Evolutionary conservation across 257 asterid species (phyloP).

Genomic region (Mentha longifolia): DNA sequence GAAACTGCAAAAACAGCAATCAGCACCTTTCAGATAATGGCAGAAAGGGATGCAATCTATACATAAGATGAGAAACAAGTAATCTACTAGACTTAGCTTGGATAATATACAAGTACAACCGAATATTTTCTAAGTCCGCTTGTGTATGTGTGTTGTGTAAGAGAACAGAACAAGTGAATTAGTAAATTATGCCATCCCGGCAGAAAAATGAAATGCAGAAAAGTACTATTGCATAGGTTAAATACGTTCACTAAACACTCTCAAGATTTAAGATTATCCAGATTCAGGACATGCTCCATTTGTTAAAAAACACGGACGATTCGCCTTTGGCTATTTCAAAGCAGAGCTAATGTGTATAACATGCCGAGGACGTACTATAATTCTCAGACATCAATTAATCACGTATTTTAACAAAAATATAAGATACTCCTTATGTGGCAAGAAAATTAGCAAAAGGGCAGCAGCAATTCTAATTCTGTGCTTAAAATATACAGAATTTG

Average conservation of each 20-base stretch:
- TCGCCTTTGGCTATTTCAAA: not conserved
- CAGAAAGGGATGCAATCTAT: constrained; percentile 20
- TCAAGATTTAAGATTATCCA: too few species aligned
- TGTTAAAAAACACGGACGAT: not conserved
- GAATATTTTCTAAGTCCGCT: not conserved
- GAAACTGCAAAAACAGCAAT: constrained; percentile 59
- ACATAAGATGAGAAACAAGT: not conserved
- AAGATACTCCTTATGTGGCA: not conserved
- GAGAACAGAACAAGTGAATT: constrained; percentile 11
- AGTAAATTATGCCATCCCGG: constrained; percentile 4
- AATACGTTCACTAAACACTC: not conserved
- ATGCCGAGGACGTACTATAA: not conserved
- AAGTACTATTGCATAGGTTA: not conserved
- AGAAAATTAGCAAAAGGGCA: constrained; percentile 1
- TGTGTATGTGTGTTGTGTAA: not conserved
- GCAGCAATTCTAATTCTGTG: not conserved
- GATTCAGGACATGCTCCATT: too few species aligned
- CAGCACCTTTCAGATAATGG: constrained; percentile 16
- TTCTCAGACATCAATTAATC: not conserved
- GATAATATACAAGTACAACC: constrained; percentile 6
- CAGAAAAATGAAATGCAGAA: constrained; percentile 22
- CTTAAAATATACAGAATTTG: constrained; percentile 8
- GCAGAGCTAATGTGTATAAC: not conserved
- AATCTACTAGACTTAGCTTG: constrained; percentile 6
- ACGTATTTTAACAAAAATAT: constrained; percentile 9